A percentile compares a stretch with the other conserved stretches of the same genome.
Conservation (phyloP, 1,284 basidiomycete genomes). For the Waitea zeae region DNA sequence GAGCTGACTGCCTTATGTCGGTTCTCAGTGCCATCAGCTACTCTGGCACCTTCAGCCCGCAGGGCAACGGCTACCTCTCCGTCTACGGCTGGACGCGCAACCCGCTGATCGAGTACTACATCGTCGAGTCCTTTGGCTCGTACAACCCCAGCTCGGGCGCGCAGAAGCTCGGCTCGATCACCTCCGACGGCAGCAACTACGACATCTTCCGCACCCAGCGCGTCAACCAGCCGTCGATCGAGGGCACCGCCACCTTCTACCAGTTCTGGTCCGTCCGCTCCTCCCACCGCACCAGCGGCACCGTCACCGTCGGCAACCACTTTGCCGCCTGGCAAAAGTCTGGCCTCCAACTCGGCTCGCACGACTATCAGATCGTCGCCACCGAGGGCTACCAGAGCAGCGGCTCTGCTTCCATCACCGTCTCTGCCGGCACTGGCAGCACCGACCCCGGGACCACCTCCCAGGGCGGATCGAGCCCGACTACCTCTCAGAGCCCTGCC, state of each 20-base stretch:
- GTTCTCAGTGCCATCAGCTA: conserved; percentile 8
- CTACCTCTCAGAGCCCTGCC: not conserved
- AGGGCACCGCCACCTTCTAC: conserved; percentile 17
- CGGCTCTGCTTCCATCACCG: conserved; percentile 13
- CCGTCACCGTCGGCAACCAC: conserved; percentile 17
- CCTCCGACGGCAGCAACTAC: conserved; percentile 10
- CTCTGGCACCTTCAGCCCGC: conserved; percentile 7
- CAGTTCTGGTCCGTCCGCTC: conserved; percentile 19
- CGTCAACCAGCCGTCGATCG: conserved; percentile 11
- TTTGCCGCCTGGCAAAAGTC: conserved; percentile 17
- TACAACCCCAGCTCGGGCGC: conserved; percentile 16
- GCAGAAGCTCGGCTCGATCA: conserved; percentile 10
- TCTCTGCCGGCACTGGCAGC: not conserved
- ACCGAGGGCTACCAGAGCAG: conserved; percentile 18
- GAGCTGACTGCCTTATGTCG: not conserved
- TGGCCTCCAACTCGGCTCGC: conserved; percentile 16
- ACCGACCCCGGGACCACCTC: not conserved
- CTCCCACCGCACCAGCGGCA: conserved; percentile 13
- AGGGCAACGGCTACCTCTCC: conserved; percentile 9
- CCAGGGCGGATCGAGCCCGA: too few relatives aligned
- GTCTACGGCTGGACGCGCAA: conserved; percentile 6
- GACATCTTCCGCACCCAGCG: conserved; percentile 10
- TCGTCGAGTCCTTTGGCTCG: conserved; percentile 16
- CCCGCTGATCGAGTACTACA: conserved; percentile 18
- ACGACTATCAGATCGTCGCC: conserved; percentile 21